phyloP scores from a whole-genome alignment of 2,329 filamentous ascomycete species.

The Lasiodiplodia citricola region DNA sequence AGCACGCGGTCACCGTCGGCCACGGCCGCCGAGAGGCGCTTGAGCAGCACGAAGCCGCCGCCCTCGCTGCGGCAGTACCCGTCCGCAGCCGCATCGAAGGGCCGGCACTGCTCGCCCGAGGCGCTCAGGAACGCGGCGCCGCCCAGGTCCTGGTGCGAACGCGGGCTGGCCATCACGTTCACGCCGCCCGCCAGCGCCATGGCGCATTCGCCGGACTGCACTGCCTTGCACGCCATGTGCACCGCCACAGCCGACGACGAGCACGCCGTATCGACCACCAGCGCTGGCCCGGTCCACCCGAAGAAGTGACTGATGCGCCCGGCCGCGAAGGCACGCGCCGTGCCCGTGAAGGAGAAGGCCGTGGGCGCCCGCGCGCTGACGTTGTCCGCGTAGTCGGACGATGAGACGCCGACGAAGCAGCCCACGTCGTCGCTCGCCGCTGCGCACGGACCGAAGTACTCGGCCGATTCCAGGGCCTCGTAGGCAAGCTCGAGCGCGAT shows the following conservation, averaged over 20 bases:
- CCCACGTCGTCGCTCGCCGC: slow-evolving; percentile 34
- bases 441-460: slow-evolving; percentile 31
- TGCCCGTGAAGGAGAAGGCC: slow-evolving; percentile 36
- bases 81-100: slow-evolving; percentile 43
- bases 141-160: slow-evolving; percentile 41
- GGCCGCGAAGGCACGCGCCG: slow-evolving; percentile 25
- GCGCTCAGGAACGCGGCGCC: slow-evolving; percentile 50
- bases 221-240: slow-evolving; percentile 34
- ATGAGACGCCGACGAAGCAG: slow-evolving; percentile 40
- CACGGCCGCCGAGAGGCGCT: slow-evolving; percentile 54
- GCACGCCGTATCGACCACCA: slow-evolving; percentile 36
- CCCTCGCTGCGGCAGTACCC: slow-evolving; percentile 60
- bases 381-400: slow-evolving; percentile 40
- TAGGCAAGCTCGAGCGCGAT: slow-evolving; percentile 24
- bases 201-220: slow-evolving; percentile 36
- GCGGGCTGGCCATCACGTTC: slow-evolving; percentile 40
- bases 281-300: slow-evolving; percentile 28
- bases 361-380: slow-evolving; percentile 40
- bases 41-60: slow-evolving; percentile 55
- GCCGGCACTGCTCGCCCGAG: slow-evolving; percentile 52
- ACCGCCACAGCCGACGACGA: slow-evolving; percentile 34
- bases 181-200: slow-evolving; percentile 45
- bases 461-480: slow-evolving; percentile 31
- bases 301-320: slow-evolving; percentile 31
- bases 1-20: slow-evolving; percentile 55